These are phyloP conservation scores for Chlorella sp. DNA, from an alignment of 139 green algal species.

Conservation along the genomic window DNA sequence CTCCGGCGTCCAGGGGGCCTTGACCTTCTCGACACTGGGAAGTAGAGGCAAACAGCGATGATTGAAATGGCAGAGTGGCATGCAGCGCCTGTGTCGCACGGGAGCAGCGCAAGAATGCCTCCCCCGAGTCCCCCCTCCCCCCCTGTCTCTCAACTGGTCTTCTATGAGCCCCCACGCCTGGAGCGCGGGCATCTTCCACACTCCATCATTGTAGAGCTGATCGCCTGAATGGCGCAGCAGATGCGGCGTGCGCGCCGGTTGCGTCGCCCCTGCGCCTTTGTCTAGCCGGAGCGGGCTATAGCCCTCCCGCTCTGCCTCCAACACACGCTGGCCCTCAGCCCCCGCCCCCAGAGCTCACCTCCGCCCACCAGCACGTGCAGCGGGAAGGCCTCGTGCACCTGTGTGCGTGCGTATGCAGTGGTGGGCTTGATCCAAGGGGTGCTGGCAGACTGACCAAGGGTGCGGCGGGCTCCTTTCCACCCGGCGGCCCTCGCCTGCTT, in stretches of 20 bases:
- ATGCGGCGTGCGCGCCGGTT: too few relatives aligned
- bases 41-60: neutral
- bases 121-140: neutral
- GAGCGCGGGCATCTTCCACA: slow-evolving; percentile 36
- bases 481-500: too few relatives aligned
- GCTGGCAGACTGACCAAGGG: too few relatives aligned
- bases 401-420: too few relatives aligned
- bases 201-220: slow-evolving; percentile 56
- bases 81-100: too few relatives aligned
- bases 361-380: slow-evolving; percentile 70
- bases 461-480: too few relatives aligned
- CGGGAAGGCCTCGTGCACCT: slow-evolving; percentile 47
- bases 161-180: slow-evolving; percentile 8
- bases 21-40: slow-evolving; percentile 19
- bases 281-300: too few relatives aligned
- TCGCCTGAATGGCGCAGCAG: slow-evolving; percentile 33
- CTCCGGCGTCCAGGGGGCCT: slow-evolving; percentile 17
- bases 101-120: neutral
- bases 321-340: too few relatives aligned
- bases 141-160: neutral
- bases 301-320: too few relatives aligned
- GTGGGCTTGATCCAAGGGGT: too few relatives aligned
- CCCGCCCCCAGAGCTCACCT: slow-evolving; percentile 39
- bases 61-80: neutral
- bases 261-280: too few relatives aligned